Evolutionary conservation across 1,284 basidiomycete species (phyloP).

Genomic region (Butyriboletus pseudospeciosus): DNA sequence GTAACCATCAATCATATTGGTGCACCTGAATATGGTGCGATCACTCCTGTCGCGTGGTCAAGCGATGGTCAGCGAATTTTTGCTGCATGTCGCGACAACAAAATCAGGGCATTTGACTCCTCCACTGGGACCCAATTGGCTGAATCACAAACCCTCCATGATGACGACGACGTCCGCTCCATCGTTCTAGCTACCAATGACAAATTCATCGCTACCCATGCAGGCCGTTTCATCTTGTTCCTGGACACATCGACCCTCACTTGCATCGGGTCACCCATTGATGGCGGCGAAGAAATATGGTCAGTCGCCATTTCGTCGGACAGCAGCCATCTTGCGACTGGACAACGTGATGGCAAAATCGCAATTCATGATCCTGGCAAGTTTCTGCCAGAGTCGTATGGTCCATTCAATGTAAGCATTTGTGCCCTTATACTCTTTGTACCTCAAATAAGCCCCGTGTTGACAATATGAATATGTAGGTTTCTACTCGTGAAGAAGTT

Average conservation of each 20-base stretch:
- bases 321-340: no score
- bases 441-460: neutral
- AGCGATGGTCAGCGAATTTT: neutral
- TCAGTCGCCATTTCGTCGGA: no score
- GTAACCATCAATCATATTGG: no score
- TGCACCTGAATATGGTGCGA: fast-evolving
- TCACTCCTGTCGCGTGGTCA: neutral
- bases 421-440: no score
- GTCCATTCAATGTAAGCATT: no score
- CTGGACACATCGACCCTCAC: no score
- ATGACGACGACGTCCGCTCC: neutral
- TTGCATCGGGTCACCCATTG: no score
- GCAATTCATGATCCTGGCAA: no score
- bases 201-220: neutral
- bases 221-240: no score
- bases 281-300: no score
- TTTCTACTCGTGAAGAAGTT: neutral
- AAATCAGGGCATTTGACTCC: neutral
- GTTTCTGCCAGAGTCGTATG: no score
- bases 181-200: neutral
- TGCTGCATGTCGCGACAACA: neutral
- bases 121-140: neutral
- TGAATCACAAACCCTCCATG: neutral
- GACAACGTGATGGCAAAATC: no score
- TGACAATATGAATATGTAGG: neutral